Evolutionary conservation across 2,329 filamentous ascomycete genomes (phyloP).

Genomic region (Colletotrichum filicis): DNA sequence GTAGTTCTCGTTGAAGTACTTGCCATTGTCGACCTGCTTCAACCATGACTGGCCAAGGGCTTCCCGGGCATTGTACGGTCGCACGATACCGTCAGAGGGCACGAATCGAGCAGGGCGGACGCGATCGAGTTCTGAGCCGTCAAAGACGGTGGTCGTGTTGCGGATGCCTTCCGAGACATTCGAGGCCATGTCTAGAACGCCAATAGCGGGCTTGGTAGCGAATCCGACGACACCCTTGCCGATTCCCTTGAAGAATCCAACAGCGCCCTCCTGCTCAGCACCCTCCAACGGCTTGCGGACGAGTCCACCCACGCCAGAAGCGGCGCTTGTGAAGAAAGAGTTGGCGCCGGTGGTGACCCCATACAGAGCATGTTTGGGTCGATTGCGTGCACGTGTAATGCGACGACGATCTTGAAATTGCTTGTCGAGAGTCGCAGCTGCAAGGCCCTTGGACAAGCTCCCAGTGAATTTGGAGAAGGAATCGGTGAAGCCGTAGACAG

Average conservation of each 20-base stretch:
- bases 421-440: conserved; percentile 95
- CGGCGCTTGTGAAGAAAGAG: conserved; percentile 91
- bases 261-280: conserved; percentile 92
- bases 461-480: conserved; percentile 98
- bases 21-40: conserved; percentile 96
- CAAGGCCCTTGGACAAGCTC: conserved; percentile 94
- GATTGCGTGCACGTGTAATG: conserved; percentile 91
- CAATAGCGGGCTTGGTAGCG: conserved; percentile 97
- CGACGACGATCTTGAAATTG: conserved; percentile 97
- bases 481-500: conserved; percentile 96
- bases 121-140: conserved; percentile 92
- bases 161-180: conserved; percentile 97
- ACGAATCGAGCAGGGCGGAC: conserved; percentile 95
- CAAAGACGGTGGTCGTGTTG: conserved; percentile 98
- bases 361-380: conserved; percentile 96
- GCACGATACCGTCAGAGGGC: conserved; percentile 90
- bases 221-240: conserved; percentile 94
- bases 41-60: conserved; percentile 98
- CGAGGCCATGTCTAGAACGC: conserved; percentile 95
- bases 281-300: conserved; percentile 95
- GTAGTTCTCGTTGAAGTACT: conserved; percentile 97
- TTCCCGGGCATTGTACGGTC: conserved; percentile 93
- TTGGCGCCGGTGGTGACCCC: conserved; percentile 96
- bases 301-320: conserved; percentile 92
- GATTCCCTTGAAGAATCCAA: conserved; percentile 97